Base-by-base conservation (phyloP, 768 basidiomycete species). In the Lactifluus pinguis region DNA sequence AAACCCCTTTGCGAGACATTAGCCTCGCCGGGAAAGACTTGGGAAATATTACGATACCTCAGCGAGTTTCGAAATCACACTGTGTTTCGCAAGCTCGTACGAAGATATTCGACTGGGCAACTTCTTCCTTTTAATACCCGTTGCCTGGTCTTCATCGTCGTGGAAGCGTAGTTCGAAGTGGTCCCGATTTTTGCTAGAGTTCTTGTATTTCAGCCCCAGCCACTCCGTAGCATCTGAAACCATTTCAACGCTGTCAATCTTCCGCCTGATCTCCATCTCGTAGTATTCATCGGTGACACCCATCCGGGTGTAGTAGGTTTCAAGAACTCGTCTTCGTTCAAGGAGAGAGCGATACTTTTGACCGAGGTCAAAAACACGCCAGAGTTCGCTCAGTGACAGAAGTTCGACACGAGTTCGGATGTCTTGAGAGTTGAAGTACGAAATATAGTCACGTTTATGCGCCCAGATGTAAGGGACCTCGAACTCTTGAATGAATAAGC, bases 391-490 rank as follows among this genome's bases (percentile, higher is more conserved):
- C 61, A 87, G 77, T 65, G 73, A 80, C 60, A 99, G 80, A 34
- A 98, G 83, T 63, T 89, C 87, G 21, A 81, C 69, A 41, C 82
- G 82, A n/a, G 79, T 69, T 38, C 81, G 77, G 53, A 83, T 79
- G 60, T 87, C 84, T 36, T 75, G 71, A 50, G 83, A 77, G 68
- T 92, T 89, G 72, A 89, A 90, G 71, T 88, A 83, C 49, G 85
- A 84, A 68, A 98, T 87, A 68, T 90, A 87, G 71, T 99, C 97
- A 41, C 90, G 82, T 68, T 90, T 91, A 77, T 98, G 92, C 17
- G 85, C 83, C 88, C 89, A 97, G 63, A 98, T 85, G 73, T 93
- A 95, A 0, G 97, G 93, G 7, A 98, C 95, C 71, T 99, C 97
- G 65, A 89, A 87, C 67, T 91, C 84, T 47, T 92, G 84, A 53